These are phyloP conservation scores for Oryza punctata DNA, from an alignment of 176 grass and related monocot species.

Conservation along the genomic window DNA sequence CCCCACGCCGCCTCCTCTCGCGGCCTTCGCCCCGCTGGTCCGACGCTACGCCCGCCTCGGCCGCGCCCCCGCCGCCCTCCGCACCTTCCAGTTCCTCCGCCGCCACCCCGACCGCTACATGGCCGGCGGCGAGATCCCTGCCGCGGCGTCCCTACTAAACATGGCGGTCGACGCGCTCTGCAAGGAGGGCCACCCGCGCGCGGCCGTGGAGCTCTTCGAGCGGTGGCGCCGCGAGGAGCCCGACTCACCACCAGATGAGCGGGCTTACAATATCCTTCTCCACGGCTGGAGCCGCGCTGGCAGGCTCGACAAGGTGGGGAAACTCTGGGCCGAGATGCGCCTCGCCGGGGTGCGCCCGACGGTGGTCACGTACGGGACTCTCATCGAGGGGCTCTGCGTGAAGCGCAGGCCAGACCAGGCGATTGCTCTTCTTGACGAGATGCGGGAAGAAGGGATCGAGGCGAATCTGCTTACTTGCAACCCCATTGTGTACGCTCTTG, in stretches of 20 bases:
- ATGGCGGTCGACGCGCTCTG: constrained; percentile 73
- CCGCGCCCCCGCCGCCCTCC: constrained; percentile 49
- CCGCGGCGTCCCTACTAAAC: constrained; percentile 35
- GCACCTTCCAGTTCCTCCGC: constrained; percentile 58
- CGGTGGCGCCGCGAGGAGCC: constrained; percentile 40
- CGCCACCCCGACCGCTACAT: constrained; percentile 50
- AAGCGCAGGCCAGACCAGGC: constrained; percentile 73
- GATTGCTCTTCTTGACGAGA: constrained; percentile 55
- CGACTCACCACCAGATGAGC: constrained; percentile 42
- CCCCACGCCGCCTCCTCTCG: constrained; percentile 39
- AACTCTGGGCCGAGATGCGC: constrained; percentile 70
- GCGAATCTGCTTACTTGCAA: constrained; percentile 72
- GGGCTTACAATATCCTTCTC: constrained; percentile 70
- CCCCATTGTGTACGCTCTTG: constrained; percentile 66
- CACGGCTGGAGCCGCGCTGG: constrained; percentile 70
- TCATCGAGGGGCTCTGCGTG: constrained; percentile 68
- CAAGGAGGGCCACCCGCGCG: constrained; percentile 67
- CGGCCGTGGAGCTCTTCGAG: constrained; percentile 51
- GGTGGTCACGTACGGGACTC: constrained; percentile 73
- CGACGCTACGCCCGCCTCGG: constrained; percentile 66
- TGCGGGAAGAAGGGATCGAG: constrained; percentile 50
- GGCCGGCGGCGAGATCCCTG: not conserved
- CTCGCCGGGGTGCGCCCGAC: constrained; percentile 55
- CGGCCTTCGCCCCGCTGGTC: constrained; percentile 63
- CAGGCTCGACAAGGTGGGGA: constrained; percentile 58